Percentiles rank a stretch among this genome's conserved stretches.
phyloP scores from a whole-genome alignment of 768 basidiomycete species.

The Leucocoprinus sp. region DNA sequence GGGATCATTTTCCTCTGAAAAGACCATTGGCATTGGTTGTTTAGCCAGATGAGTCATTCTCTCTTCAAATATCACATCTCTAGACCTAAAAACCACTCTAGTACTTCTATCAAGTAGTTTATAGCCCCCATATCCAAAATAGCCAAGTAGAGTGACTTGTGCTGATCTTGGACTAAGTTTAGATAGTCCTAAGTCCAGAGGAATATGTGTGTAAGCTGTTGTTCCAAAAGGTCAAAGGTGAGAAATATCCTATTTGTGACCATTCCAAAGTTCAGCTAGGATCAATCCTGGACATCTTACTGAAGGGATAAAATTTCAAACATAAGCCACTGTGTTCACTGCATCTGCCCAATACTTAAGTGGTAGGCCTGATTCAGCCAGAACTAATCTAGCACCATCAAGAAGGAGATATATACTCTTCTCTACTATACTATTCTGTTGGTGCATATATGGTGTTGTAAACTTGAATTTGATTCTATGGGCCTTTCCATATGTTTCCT shows the following conservation, averaged over 20 bases:
- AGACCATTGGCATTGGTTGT: not conserved
- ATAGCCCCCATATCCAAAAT: slow-evolving; percentile 16
- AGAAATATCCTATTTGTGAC: slow-evolving; percentile 18
- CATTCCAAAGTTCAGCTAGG: slow-evolving; percentile 14
- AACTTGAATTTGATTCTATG: slow-evolving; percentile 11
- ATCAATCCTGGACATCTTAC: slow-evolving; percentile 10
- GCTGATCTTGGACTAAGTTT: slow-evolving; percentile 14
- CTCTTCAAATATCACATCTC: slow-evolving; percentile 22
- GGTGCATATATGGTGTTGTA: slow-evolving; percentile 20
- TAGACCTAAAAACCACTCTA: slow-evolving; percentile 12
- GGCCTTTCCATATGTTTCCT: not conserved
- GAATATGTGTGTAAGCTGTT: slow-evolving; percentile 21
- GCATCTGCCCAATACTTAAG: slow-evolving; percentile 15
- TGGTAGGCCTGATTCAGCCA: slow-evolving; percentile 17
- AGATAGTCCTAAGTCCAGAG: not conserved
- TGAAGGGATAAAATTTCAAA: slow-evolving; percentile 10
- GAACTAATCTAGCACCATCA: slow-evolving; percentile 17
- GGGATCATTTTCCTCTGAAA: not conserved
- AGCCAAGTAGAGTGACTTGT: slow-evolving; percentile 18
- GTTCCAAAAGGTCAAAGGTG: slow-evolving; percentile 25
- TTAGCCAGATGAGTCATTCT: slow-evolving; percentile 8
- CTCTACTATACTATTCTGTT: slow-evolving; percentile 25
- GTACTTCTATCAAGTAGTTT: slow-evolving; percentile 12
- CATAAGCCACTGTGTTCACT: slow-evolving; percentile 5
- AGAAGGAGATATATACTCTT: slow-evolving; percentile 19